Evolutionary conservation across 331 rosid genomes (phyloP).

Genomic region (Stylosanthes scabra): DNA sequence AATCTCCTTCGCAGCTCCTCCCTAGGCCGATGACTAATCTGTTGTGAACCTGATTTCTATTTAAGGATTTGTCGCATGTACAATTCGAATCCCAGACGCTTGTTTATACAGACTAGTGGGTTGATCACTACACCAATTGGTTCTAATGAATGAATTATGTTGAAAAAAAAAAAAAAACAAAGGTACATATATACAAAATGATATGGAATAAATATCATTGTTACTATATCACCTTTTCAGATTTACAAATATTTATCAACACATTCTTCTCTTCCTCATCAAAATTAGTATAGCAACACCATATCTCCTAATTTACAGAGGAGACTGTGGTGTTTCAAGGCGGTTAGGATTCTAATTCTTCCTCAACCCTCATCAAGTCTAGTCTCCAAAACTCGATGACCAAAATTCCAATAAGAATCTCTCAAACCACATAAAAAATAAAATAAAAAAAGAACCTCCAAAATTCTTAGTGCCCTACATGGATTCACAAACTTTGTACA

Average conservation of each 20-base stretch:
- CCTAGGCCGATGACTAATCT: no score
- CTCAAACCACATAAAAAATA: not conserved
- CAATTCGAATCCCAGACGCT: no score
- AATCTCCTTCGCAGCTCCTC: no score
- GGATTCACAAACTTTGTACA: constrained; percentile 41
- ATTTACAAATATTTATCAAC: constrained; percentile 26
- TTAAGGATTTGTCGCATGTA: no score
- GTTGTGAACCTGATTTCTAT: no score
- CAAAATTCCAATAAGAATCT: constrained; percentile 10
- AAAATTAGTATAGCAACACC: constrained; percentile 25
- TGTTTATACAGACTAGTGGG: no score
- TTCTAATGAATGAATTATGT: no score
- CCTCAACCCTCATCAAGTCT: not conserved
- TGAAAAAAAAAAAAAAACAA: constrained; percentile 19
- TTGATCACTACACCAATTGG: no score
- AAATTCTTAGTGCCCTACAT: not conserved
- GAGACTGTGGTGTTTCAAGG: not conserved
- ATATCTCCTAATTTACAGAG: constrained; percentile 12
- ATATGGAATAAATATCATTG: not conserved
- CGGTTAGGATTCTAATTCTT: not conserved
- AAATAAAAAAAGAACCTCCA: not conserved
- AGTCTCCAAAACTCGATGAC: constrained; percentile 5
- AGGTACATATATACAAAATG: not conserved
- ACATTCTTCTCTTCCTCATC: constrained; percentile 4
- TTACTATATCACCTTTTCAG: not conserved